These are phyloP conservation scores for Globisporangium ultimum DNA, from an alignment of 352 stramenopile species.

Conservation along the genomic window DNA sequence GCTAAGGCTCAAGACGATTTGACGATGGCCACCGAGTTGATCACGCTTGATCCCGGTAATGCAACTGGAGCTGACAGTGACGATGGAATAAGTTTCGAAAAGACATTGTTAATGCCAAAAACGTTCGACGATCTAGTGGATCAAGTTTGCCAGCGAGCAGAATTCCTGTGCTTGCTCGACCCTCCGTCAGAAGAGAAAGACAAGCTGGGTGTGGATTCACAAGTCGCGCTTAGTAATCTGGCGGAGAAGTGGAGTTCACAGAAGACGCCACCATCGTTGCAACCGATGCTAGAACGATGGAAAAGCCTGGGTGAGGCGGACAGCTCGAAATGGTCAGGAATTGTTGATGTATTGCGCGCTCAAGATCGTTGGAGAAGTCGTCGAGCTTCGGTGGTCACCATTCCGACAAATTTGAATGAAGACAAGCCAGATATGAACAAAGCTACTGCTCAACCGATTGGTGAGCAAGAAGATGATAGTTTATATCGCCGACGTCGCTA, in stretches of 20 bases:
- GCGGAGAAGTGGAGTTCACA: slow-evolving; percentile 85
- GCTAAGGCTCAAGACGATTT: slow-evolving; percentile 51
- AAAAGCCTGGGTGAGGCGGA: slow-evolving; percentile 70
- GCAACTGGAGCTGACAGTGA: not conserved
- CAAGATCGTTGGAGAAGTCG: slow-evolving; percentile 53
- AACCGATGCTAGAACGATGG: slow-evolving; percentile 87
- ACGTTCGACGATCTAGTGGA: slow-evolving; percentile 66
- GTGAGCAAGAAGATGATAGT: slow-evolving; percentile 20
- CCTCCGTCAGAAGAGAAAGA: slow-evolving; percentile 70
- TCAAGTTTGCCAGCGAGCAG: slow-evolving; percentile 63
- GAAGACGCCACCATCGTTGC: slow-evolving; percentile 74
- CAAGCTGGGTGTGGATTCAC: slow-evolving; percentile 59
- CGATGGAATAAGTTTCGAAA: slow-evolving; percentile 44
- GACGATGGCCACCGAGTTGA: not conserved
- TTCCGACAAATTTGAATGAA: not conserved
- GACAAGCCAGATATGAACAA: slow-evolving; percentile 7
- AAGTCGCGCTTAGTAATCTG: slow-evolving; percentile 73
- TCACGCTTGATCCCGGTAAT: not conserved
- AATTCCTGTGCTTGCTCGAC: slow-evolving; percentile 75
- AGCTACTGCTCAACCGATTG: slow-evolving; percentile 9
- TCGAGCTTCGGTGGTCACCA: slow-evolving; percentile 42
- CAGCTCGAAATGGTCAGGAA: slow-evolving; percentile 82
- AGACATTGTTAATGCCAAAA: slow-evolving; percentile 54
- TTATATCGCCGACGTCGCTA: slow-evolving; percentile 23
- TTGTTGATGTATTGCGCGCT: slow-evolving; percentile 78